These are phyloP conservation scores for Heliamphora exappendiculata DNA, from an alignment of 148 eudicot species.

Conservation along the genomic window DNA sequence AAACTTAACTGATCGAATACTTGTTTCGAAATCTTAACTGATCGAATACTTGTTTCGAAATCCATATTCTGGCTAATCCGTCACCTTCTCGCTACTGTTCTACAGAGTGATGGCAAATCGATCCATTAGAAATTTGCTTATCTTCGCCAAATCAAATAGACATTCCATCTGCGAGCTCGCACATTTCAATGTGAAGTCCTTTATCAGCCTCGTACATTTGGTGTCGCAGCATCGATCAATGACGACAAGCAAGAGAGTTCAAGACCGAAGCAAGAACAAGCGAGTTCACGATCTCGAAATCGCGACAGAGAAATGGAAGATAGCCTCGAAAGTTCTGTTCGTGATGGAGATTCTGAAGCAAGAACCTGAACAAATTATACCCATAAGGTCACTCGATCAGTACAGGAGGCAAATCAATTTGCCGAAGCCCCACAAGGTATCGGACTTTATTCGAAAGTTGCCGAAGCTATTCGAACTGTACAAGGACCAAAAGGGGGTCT, in stretches of 20 bases:
- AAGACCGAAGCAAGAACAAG: slow-evolving; percentile 74
- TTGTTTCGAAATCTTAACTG: too few relatives aligned
- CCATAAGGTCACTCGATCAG: slow-evolving; percentile 49
- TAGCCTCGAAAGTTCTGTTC: slow-evolving; percentile 57
- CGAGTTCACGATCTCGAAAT: slow-evolving; percentile 70
- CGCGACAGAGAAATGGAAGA: slow-evolving; percentile 68
- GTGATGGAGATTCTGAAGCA: slow-evolving; percentile 61
- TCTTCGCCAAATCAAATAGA: neutral
- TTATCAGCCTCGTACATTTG: neutral
- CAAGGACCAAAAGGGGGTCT: slow-evolving; percentile 54
- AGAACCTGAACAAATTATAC: slow-evolving; percentile 62
- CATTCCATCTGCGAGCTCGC: neutral
- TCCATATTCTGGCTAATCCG: neutral
- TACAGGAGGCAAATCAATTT: slow-evolving; percentile 62
- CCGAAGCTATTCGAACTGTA: slow-evolving; percentile 76
- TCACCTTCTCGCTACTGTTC: neutral
- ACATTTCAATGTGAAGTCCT: neutral
- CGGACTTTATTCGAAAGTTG: slow-evolving; percentile 65
- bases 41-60: neutral
- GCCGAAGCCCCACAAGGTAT: slow-evolving; percentile 77
- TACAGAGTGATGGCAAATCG: neutral
- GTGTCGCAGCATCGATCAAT: slow-evolving; percentile 29
- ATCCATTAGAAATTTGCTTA: neutral
- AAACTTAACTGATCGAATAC: too few relatives aligned
- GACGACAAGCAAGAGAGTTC: slow-evolving; percentile 71